A percentile compares a stretch with the other conserved stretches of the same genome.
Evolutionary conservation across 2,329 filamentous ascomycete genomes (phyloP).

Genomic region (Septoria linicola): DNA sequence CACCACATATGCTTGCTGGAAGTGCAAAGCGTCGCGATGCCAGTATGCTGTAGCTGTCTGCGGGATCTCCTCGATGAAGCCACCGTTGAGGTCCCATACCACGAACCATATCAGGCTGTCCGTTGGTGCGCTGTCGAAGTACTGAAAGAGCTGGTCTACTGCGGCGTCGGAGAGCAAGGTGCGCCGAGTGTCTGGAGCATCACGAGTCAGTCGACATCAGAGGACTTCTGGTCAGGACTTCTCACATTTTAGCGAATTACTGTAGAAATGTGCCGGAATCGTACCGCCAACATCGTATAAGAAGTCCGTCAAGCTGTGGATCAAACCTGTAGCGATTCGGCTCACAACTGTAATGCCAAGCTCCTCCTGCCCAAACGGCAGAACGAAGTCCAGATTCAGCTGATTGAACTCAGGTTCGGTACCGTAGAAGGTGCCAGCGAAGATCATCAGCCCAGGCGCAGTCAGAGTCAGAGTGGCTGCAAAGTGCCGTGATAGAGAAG

Average conservation of each 20-base stretch:
- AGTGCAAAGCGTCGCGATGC: conserved; percentile 27
- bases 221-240: too few species aligned
- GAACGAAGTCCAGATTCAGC: conserved; percentile 16
- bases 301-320: conserved; percentile 16
- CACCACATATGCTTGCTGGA: conserved; percentile 24
- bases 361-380: conserved; percentile 13
- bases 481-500: conserved; percentile 22
- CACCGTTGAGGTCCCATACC: conserved; percentile 25
- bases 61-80: conserved; percentile 22
- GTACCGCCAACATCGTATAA: conserved; percentile 18
- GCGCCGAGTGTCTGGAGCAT: neutral
- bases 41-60: conserved; percentile 26
- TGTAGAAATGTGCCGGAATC: conserved; percentile 28
- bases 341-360: conserved; percentile 17
- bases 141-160: conserved; percentile 27
- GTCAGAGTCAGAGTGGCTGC: conserved; percentile 22
- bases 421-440: conserved; percentile 24
- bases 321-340: conserved; percentile 15
- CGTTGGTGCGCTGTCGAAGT: conserved; percentile 21
- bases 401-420: conserved; percentile 21
- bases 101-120: conserved; percentile 24
- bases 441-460: conserved; percentile 16
- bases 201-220: too few species aligned
- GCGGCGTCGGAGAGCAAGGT: conserved; percentile 19
- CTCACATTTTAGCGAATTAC: conserved; percentile 18